Base-by-base conservation (phyloP, 306 rosid genomes). In the Ochetophila trinervis region DNA sequence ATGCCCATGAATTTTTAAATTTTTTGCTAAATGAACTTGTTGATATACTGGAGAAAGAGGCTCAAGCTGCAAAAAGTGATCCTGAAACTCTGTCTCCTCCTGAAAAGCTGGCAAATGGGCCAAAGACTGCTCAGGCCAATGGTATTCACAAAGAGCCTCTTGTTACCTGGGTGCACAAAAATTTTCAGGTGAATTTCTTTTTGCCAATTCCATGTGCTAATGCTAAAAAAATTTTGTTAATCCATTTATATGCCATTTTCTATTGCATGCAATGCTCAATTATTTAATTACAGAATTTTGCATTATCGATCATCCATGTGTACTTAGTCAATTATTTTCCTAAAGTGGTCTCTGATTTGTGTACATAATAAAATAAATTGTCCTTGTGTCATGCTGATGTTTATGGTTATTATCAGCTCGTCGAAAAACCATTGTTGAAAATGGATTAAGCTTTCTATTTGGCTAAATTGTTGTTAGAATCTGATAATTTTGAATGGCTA, bases 161-260 rank as follows among this genome's bases (percentile, higher is more conserved):
- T 34, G 96, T 90, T 66, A 94, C 99, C 44, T 94, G 97, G 99
- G 99, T 94, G 70, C 99, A 94, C 88, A 90, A 74, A 83, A 94
- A 90, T 75, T 94, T 94, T 80, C 99, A 94, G 99, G 99, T 94
- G 74, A 80, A 74, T 68, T 80, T 65, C 65, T 74, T 70, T 60
- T 69, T 63, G 67, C 76, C 60, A 73, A 52, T 71, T 36, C 45
- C 66, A 36, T 73, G 67, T 75, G 48, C 58, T 48, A 62, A 44
- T 21, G 49, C 18, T 9, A 1, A 15, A 40, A 17, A 18, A n/a
- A 4, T n/a, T 62, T 40, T 23, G 54, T 65, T 47, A 22, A 30
- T 30, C 17, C 57, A 20, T 18, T n/a, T 19, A 15, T 18, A 19
- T 37, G 37, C 53, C 19, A 14, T 57, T 53, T 40, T 44, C 35